Conservation (phyloP, 768 basidiomycete species). For the Pisolithus tinctorius region DNA sequence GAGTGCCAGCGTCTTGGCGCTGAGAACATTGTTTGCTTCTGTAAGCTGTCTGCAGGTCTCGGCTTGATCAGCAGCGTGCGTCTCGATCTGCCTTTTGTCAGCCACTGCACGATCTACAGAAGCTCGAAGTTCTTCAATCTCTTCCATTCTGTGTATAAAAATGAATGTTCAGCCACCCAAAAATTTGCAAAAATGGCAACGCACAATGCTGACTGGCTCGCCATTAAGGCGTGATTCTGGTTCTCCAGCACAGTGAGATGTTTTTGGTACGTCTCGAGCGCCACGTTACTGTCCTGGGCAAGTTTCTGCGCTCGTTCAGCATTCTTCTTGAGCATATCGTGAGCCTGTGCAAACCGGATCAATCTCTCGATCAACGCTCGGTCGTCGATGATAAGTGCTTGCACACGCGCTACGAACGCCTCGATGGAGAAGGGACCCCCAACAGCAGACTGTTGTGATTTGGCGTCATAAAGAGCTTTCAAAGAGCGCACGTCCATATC, state of each 20-base stretch:
- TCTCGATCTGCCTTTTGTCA: conserved; percentile 69
- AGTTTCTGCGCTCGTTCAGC: conserved; percentile 89
- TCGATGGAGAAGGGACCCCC: conserved; percentile 55
- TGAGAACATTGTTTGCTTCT: conserved; percentile 74
- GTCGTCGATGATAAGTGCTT: conserved; percentile 79
- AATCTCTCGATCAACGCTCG: conserved; percentile 77
- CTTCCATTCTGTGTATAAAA: conserved; percentile 48
- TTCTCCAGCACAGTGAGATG: conserved; percentile 80
- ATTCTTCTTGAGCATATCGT: conserved; percentile 87
- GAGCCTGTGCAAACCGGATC: conserved; percentile 79
- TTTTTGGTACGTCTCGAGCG: conserved; percentile 86
- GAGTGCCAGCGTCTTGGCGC: conserved; percentile 55
- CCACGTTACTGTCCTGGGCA: conserved; percentile 71
- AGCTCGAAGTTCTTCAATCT: conserved; percentile 53
- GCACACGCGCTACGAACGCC: conserved; percentile 70
- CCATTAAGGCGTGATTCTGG: conserved; percentile 47
- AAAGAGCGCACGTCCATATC: conserved; percentile 84
- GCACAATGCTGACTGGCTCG: conserved; percentile 53
- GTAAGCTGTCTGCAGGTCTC: conserved; percentile 67
- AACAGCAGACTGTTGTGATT: conserved; percentile 25
- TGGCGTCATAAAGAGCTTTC: conserved; percentile 65
- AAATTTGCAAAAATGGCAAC: conserved; percentile 11
- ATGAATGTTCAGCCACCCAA: conserved; percentile 1
- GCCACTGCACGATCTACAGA: conserved; percentile 49
- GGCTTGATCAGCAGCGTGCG: conserved; percentile 60